Conservation (phyloP, 805 yeast species). For the Suhomyces prunicola region DNA sequence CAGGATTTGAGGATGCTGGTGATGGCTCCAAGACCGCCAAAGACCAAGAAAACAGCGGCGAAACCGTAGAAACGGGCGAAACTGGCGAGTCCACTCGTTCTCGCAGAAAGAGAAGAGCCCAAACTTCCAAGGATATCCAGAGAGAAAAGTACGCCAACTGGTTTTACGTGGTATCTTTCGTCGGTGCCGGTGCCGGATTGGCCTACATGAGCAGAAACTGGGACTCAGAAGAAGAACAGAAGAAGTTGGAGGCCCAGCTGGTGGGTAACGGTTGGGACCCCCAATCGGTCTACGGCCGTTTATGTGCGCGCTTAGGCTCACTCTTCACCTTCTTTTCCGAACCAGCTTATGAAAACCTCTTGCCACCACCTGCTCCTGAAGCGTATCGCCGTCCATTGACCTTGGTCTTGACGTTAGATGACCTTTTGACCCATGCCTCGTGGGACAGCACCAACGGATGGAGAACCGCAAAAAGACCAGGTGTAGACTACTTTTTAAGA, state of each 20-base stretch:
- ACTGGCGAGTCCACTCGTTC: constrained; percentile 8
- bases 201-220: constrained; percentile 79
- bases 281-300: constrained; percentile 61
- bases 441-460: constrained; percentile 94
- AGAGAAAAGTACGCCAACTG: constrained; percentile 79
- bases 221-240: constrained; percentile 71
- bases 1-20: constrained; percentile 64
- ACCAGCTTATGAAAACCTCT: constrained; percentile 87
- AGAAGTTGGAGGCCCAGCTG: constrained; percentile 47
- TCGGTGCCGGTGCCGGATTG: constrained; percentile 50
- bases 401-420: constrained; percentile 84
- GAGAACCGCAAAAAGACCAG: constrained; percentile 99
- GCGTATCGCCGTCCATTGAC: constrained; percentile 92
- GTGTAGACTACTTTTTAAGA: constrained; percentile 92
- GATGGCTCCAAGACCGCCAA: constrained; percentile 4
- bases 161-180: constrained; percentile 61
- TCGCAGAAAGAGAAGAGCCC: constrained; percentile 36
- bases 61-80: constrained; percentile 8
- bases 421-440: constrained; percentile 81
- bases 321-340: constrained; percentile 83
- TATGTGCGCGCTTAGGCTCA: constrained; percentile 66
- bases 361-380: constrained; percentile 90
- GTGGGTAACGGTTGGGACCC: constrained; percentile 70
- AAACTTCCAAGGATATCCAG: constrained; percentile 71
- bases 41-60: constrained; percentile 6